Base-by-base conservation (phyloP, 2,329 filamentous ascomycete species). In the Sphaerulina vaccinii region DNA sequence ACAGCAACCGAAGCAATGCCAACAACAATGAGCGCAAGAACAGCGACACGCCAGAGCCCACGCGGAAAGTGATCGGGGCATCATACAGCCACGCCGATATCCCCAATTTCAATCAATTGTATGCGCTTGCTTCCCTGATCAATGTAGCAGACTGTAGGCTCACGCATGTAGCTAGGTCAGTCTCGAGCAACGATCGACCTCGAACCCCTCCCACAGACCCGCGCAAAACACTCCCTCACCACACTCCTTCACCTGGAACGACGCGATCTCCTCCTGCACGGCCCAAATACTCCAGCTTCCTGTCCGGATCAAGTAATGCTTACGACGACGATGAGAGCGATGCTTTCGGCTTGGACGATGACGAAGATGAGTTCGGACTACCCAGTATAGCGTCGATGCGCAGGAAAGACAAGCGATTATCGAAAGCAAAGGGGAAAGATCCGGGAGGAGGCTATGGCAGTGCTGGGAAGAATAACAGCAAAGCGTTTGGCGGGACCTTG, bases 31-130 rank as follows among this genome's bases (percentile, higher is more conserved):
- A 9, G 27, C 54, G 56, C 38, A 15, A 21, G 7, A 73, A 50
- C 75, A 71, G 54, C 80, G 70, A 75, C 82, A 72, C 72, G 75
- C 68, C 72, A 77, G 75, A 73, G 16, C 53, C 59, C 81, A 75
- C 62, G 74, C 84, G 44, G 65, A 81, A 92, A 56, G 88, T 99
- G 29, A 87, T 97, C 54, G 93, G 93, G 62, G 93, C 93, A 51
- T 87, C 91, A 39, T 99, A 99, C 70, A 97, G 93, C 11, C 93
- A 99, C 72, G 89, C 92, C 22, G 91, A 97, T 73, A 89, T 96
- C 67, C 79, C 96, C 63, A 95, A 92, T 71, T 87, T 92, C 66
- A 88, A 90, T 66, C 82, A 84, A 22, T 64, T 92, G 89, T 93
- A 80, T 80, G 71, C 10, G 10, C 24, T 39, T 15, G 15, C 21